A percentile compares a stretch with the other conserved stretches of the same genome.
Conservation (phyloP, 2,329 filamentous ascomycete genomes). For the Colletotrichum tabaci region DNA sequence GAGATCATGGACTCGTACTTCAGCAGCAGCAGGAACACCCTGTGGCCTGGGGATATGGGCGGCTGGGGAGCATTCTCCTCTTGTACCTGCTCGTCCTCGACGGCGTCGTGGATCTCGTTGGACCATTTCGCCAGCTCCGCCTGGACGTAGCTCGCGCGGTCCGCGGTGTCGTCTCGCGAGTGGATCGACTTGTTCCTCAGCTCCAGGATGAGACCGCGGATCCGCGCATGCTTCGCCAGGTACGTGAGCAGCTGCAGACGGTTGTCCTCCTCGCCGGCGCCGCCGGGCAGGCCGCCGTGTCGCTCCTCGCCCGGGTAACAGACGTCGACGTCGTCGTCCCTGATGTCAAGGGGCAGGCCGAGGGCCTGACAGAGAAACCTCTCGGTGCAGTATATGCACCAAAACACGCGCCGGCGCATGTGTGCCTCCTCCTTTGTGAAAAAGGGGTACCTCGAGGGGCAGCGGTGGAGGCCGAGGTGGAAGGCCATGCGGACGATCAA, state of each 20-base stretch:
- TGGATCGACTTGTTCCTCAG: constrained; percentile 67
- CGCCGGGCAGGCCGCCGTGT: constrained; percentile 51
- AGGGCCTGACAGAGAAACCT: constrained; percentile 70
- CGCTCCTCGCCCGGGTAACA: constrained; percentile 66
- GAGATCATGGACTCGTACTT: constrained; percentile 67
- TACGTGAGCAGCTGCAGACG: constrained; percentile 56
- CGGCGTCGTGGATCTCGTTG: constrained; percentile 66
- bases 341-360: constrained; percentile 68
- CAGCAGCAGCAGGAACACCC: constrained; percentile 58
- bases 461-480: constrained; percentile 72
- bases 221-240: constrained; percentile 63
- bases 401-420: constrained; percentile 68
- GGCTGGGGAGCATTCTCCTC: constrained; percentile 43
- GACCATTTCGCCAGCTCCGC: constrained; percentile 66
- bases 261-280: constrained; percentile 36
- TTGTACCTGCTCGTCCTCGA: constrained; percentile 53
- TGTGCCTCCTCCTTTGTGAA: constrained; percentile 63
- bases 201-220: constrained; percentile 66
- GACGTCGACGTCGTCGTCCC: constrained; percentile 71
- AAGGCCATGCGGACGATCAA: constrained; percentile 69
- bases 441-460: constrained; percentile 65
- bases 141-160: constrained; percentile 61
- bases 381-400: constrained; percentile 70
- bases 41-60: constrained; percentile 50
- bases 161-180: constrained; percentile 58